phyloP scores from a whole-genome alignment of 495 filamentous ascomycete species.

The Xylaria flabelliformis region DNA sequence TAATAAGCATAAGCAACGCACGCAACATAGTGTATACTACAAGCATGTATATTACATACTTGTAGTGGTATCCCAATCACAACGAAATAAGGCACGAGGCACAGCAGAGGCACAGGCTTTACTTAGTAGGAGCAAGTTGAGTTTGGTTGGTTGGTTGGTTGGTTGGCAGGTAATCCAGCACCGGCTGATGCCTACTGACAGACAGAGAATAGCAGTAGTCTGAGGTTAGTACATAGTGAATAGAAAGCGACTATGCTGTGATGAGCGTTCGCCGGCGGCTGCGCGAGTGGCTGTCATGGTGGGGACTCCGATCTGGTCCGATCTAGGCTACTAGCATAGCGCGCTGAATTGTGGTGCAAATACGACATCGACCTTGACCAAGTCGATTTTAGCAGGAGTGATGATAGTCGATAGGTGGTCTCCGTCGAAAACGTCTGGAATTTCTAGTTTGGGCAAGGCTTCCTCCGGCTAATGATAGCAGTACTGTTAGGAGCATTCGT shows the following conservation, averaged over 20 bases:
- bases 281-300: background rate
- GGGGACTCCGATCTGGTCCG: slow-evolving; percentile 9
- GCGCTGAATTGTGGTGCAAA: background rate
- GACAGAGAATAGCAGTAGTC: background rate
- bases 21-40: background rate
- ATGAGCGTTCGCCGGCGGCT: slow-evolving; percentile 14
- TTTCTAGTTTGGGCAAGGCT: slow-evolving; percentile 6
- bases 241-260: background rate
- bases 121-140: background rate
- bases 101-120: background rate
- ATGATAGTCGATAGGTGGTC: background rate
- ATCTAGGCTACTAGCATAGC: slow-evolving; percentile 7
- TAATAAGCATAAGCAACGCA: background rate
- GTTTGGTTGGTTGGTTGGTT: background rate
- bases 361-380: background rate
- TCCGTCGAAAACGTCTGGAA: background rate
- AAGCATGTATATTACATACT: background rate
- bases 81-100: background rate
- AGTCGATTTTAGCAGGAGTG: background rate
- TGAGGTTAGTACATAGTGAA: no score
- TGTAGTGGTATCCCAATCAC: background rate
- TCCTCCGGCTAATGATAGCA: slow-evolving; percentile 9
- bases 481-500: background rate
- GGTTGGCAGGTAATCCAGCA: background rate
- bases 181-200: background rate